Base-by-base conservation (phyloP, 2,329 filamentous ascomycete genomes). In the Blastomyces silverae region DNA sequence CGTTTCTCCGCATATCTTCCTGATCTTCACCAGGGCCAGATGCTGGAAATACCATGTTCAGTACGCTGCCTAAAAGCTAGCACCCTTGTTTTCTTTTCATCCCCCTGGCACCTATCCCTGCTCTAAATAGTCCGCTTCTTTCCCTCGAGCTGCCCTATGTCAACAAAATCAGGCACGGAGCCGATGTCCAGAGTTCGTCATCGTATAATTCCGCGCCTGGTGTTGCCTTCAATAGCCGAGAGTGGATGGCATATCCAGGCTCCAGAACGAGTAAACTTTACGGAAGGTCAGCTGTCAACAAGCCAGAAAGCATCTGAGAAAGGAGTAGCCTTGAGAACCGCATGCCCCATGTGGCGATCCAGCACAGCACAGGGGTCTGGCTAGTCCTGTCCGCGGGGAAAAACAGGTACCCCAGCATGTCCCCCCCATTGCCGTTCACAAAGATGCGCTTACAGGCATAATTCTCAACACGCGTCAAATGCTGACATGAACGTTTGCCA, bases 201-300 rank as follows among this genome's bases (percentile, higher is more conserved):
- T 50, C 22, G 25, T 52, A 52, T 52, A 28, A 25, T 52, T 28
- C 22, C 50, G 11, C 22, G 11, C 22, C 2, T 28, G 22, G 50
- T 13, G 50, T 22, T 28, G 50, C 50, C 50, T 52, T 52, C 50
- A 52, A 52, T 52, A 52, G 7, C 50, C 50, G 50, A 52, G 50
- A 28, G 50, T 50, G 48, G 48, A 50, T 50, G 11, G 37, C 37
- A 46, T 20, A 46, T 7, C 20, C 3, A 48, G 10, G 7, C 46
- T 50, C 46, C 7, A 52, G 50, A 28, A 28, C 15, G 22, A 25
- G 50, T 52, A 28, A 52, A 52, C 7, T 17, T 52, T 52, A 28
- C 50, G 50, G 50, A 52, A 13, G 22, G 22, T 52, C 13, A 17
- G 10, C 50, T 52, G 22, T 28, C 22, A 6, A 10, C 3, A 22